These are phyloP conservation scores for Athelia psychrophila DNA, from an alignment of 1,284 basidiomycete species.

Conservation along the genomic window DNA sequence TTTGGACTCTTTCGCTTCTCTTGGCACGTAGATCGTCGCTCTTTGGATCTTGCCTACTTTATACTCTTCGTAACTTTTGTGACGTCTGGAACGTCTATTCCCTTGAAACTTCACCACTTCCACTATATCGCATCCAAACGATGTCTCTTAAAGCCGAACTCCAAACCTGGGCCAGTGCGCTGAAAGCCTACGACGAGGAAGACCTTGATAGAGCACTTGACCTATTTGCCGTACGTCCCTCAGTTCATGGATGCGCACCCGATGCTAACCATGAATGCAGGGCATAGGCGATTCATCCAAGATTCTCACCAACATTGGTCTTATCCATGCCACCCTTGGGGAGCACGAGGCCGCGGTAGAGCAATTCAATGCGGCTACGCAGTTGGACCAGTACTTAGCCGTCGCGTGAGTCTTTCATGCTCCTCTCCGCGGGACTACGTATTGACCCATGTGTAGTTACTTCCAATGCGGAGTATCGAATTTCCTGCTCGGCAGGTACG, in stretches of 20 bases:
- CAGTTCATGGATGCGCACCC: not conserved
- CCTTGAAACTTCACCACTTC: too few species aligned
- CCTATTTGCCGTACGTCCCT: conserved; percentile 63
- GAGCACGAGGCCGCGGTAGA: conserved; percentile 83
- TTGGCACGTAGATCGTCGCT: too few species aligned
- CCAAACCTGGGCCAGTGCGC: conserved; percentile 81
- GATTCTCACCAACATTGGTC: conserved; percentile 86
- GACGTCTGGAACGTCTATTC: conserved; percentile 1
- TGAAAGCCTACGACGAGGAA: conserved; percentile 81
- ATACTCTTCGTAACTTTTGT: not conserved
- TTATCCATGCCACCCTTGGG: conserved; percentile 87
- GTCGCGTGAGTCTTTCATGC: conserved; percentile 62
- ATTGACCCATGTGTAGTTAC: conserved; percentile 46
- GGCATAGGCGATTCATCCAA: conserved; percentile 82
- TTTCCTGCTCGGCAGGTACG: conserved; percentile 78
- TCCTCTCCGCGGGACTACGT: conserved; percentile 8
- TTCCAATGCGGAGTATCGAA: conserved; percentile 89
- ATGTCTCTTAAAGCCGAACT: conserved; percentile 89
- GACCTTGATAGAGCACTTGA: conserved; percentile 74
- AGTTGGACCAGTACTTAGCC: conserved; percentile 80
- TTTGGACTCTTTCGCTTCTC: too few species aligned
- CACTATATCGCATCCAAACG: too few species aligned
- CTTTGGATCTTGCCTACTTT: too few species aligned
- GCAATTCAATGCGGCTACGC: conserved; percentile 72
- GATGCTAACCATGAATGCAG: conserved; percentile 28